Percentiles rank a stretch among this genome's conserved stretches.
phyloP scores from a whole-genome alignment of 2,329 filamentous ascomycete genomes.

The Neospermospora avenae region DNA sequence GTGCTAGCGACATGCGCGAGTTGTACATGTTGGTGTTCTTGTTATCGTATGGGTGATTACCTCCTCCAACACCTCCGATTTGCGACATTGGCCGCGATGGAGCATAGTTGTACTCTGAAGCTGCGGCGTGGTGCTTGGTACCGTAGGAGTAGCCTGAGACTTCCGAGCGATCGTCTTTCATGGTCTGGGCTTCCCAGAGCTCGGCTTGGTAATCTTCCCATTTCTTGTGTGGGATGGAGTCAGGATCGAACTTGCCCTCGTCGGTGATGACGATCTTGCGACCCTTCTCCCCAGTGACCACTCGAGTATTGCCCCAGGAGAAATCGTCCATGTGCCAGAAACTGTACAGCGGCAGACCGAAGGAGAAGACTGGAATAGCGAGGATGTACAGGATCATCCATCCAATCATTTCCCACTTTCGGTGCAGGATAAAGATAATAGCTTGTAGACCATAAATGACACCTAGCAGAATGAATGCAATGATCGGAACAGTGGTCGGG shows the following conservation, averaged over 20 bases:
- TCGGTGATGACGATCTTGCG: conserved; percentile 91
- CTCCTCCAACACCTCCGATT: conserved; percentile 18
- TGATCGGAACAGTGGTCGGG: conserved; percentile 68
- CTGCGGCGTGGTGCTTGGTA: conserved; percentile 65
- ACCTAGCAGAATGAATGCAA: conserved; percentile 83
- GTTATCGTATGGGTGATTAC: conserved; percentile 29
- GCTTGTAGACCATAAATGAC: conserved; percentile 98
- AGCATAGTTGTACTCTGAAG: conserved; percentile 67
- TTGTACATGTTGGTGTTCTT: conserved; percentile 37
- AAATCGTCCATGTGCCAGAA: conserved; percentile 99
- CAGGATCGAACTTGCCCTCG: conserved; percentile 95
- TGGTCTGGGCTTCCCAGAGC: conserved; percentile 85
- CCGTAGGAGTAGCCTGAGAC: conserved; percentile 92
- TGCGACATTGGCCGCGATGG: conserved; percentile 49
- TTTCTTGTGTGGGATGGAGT: conserved; percentile 91
- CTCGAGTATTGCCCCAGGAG: conserved; percentile 97
- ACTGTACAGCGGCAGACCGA: conserved; percentile 84
- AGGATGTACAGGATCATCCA: conserved; percentile 98
- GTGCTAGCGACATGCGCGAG: conserved; percentile 77
- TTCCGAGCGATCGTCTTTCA: conserved; percentile 78
- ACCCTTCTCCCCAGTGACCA: conserved; percentile 91
- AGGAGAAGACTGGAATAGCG: conserved; percentile 87
- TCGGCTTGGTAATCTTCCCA: conserved; percentile 99
- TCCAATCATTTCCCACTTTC: conserved; percentile 99
- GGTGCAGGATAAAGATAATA: conserved; percentile 91